Base-by-base conservation (phyloP, 1,139 yeast genomes). In the Candida glucosophila region DNA sequence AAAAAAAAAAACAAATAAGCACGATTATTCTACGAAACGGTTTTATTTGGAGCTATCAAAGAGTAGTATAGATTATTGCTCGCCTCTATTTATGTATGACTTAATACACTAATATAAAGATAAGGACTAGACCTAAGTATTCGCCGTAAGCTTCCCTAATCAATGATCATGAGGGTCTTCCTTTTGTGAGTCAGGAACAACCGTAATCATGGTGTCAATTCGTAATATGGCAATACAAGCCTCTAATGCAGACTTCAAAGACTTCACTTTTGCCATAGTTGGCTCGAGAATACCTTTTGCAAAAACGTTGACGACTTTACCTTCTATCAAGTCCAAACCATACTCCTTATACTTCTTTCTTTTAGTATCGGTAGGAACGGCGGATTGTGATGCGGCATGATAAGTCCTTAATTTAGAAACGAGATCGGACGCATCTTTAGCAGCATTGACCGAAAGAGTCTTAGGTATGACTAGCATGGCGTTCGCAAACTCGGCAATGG, bases 141-240 rank as follows among this genome's bases (percentile, higher is more conserved):
- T n/a, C n/a, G n/a, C n/a, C n/a, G n/a, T n/a, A n/a, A n/a, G n/a
- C n/a, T n/a, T n/a, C 8, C 12, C 19, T 22, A 17, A 24, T 35
- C 52, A 65, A 53, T 78, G 88, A 31, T 53, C 82, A 47, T 79
- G 90, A 27, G 92, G 94, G 44, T 81, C 92, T 58, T 88, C 94
- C 63, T 75, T 75, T 37, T 83, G 83, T 36, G 86, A 93, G 47
- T 90, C 98, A 16, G 98, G 98, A 42, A 88, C 92, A 33, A 92
- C 95, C 29, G 86, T 82, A 49, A 92, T 90, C 94, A 90, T 86
- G 30, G 98, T 92, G 55, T 92, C 99, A 47, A 92, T 92, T 67
- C 99, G 79, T 44, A 92, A 70, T 39, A 92, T 90, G 21, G 98
- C 95, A 53, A 92, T 78, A 58, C 98, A 90, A 3, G 99, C 99